Conservation (phyloP, 2,329 filamentous ascomycete species). For the Trichoderma sp. region DNA sequence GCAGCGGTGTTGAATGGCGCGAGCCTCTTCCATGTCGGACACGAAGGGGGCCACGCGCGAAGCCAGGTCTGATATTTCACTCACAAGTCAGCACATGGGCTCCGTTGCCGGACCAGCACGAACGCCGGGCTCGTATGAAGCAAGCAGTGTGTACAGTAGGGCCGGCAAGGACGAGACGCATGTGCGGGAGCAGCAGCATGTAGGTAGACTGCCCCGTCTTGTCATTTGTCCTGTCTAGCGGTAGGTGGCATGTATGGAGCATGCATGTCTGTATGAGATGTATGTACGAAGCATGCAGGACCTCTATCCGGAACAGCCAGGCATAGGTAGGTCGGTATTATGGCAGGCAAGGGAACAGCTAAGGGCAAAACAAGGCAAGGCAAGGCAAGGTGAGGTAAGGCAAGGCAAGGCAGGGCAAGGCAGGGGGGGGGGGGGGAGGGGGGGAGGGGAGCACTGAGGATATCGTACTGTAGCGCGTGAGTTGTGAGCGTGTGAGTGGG, state of each 20-base stretch:
- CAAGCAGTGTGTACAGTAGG: not conserved
- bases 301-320: constrained; percentile 1
- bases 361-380: not conserved
- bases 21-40: constrained; percentile 61
- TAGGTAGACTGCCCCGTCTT: not conserved
- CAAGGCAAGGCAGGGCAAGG: constrained; percentile 12
- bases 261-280: constrained; percentile 7
- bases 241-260: not conserved
- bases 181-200: not conserved
- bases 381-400: not conserved
- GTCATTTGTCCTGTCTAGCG: not conserved
- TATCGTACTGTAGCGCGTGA: not conserved
- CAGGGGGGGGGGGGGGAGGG: no score
- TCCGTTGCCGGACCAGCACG: constrained; percentile 22
- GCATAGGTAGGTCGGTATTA: not conserved
- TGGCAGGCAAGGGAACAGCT: not conserved
- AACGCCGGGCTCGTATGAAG: not conserved
- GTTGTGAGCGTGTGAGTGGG: constrained; percentile 11
- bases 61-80: constrained; percentile 35
- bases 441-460: not conserved
- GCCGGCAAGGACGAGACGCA: not conserved
- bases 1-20: constrained; percentile 60
- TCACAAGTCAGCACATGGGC: constrained; percentile 28
- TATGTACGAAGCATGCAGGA: not conserved
- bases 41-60: constrained; percentile 47